Conservation (phyloP, 371 early-diverging fungal genomes). For the Zancudomyces culisetae region DNA sequence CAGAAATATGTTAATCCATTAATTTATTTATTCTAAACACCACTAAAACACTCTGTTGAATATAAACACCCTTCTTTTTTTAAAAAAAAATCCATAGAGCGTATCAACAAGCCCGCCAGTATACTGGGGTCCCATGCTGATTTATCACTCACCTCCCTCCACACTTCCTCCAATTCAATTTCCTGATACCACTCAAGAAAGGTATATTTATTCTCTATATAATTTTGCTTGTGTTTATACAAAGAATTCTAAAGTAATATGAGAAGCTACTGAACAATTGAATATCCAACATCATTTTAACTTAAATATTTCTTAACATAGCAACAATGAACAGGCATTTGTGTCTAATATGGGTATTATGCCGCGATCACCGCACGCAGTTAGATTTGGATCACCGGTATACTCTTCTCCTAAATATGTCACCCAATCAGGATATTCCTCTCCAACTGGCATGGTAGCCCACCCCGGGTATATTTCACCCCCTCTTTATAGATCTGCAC, state of each 20-base stretch:
- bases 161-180: not conserved
- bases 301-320: not conserved
- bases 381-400: slow-evolving; percentile 2
- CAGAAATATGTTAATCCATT: not conserved
- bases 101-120: slow-evolving; percentile 4
- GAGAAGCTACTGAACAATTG: not conserved
- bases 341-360: not conserved
- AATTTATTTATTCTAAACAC: not conserved
- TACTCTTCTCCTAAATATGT: slow-evolving; percentile 4
- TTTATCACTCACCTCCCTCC: slow-evolving; percentile 12
- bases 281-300: too few species aligned
- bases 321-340: not conserved
- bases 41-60: too few species aligned
- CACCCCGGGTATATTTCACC: slow-evolving; percentile 3
- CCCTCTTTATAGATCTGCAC: not conserved
- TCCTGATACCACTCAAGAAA: not conserved
- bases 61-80: too few species aligned
- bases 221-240: not conserved
- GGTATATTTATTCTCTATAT: not conserved
- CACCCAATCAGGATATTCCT: slow-evolving; percentile 5
- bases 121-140: slow-evolving; percentile 20
- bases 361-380: not conserved
- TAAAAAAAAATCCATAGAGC: too few species aligned
- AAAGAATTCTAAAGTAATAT: not conserved
- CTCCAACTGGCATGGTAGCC: slow-evolving; percentile 7